Conservation (phyloP, 805 yeast species). For the Cyberlindnera maclurae region DNA sequence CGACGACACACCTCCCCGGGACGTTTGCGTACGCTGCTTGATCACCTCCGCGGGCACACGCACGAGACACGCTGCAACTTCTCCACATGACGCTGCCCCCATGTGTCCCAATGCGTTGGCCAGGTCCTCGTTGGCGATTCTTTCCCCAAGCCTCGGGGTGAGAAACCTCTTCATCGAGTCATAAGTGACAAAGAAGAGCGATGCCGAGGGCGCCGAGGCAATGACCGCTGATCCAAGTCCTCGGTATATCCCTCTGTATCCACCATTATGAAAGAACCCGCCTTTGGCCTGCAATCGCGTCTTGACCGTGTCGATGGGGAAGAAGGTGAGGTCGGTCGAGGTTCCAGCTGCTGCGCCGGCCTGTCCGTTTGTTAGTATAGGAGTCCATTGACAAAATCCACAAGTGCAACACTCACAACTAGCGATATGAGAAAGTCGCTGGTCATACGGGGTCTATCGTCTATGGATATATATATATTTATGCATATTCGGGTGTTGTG, state of each 20-base stretch:
- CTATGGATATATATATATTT: background rate
- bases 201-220: constrained; percentile 89
- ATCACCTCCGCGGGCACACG: constrained; percentile 96
- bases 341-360: constrained; percentile 97
- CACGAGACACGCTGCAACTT: constrained; percentile 85
- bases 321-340: constrained; percentile 86
- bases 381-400: background rate
- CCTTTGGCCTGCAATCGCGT: constrained; percentile 94
- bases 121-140: constrained; percentile 20
- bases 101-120: constrained; percentile 56
- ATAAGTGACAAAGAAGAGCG: constrained; percentile 75
- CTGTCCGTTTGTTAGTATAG: constrained; percentile 15
- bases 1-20: constrained; percentile 52
- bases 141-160: constrained; percentile 28
- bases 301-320: constrained; percentile 93
- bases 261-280: constrained; percentile 90
- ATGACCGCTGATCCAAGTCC: constrained; percentile 92
- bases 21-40: constrained; percentile 89
- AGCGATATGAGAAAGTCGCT: constrained; percentile 19
- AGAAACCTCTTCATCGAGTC: constrained; percentile 58
- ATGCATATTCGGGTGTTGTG: background rate
- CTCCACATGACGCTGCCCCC: constrained; percentile 86
- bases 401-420: constrained; percentile 10
- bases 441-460: constrained; percentile 4
- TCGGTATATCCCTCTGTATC: constrained; percentile 82